Conservation (phyloP, 106 monocot species). For the Chionographis japonica region DNA sequence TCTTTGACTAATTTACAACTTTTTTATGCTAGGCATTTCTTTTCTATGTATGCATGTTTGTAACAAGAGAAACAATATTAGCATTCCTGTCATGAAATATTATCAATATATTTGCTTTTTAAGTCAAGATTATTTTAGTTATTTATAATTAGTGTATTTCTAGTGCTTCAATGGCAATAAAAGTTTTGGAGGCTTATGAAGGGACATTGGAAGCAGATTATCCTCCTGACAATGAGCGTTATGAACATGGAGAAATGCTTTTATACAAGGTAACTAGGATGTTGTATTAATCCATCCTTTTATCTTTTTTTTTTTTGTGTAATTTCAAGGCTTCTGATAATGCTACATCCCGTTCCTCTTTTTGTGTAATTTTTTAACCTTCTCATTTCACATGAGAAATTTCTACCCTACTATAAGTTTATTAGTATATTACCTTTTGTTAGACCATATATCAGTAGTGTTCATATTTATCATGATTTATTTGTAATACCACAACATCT, state of each 20-base stretch:
- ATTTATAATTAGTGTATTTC: slow-evolving; percentile 6
- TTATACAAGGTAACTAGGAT: slow-evolving; percentile 71
- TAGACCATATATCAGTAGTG: too few relatives aligned
- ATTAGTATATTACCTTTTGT: too few relatives aligned
- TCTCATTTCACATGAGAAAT: background rate
- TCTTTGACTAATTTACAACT: too few relatives aligned
- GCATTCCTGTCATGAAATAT: too few relatives aligned
- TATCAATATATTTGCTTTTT: too few relatives aligned
- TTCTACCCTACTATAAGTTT: too few relatives aligned
- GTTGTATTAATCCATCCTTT: background rate
- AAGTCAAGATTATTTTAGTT: background rate
- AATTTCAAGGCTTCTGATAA: background rate
- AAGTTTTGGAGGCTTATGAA: slow-evolving; percentile 94
- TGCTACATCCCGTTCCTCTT: background rate
- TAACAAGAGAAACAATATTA: too few relatives aligned
- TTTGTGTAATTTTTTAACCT: background rate
- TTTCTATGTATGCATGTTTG: too few relatives aligned
- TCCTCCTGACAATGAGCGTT: slow-evolving; percentile 91
- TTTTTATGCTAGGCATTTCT: too few relatives aligned
- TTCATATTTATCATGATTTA: too few relatives aligned
- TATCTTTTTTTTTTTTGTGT: slow-evolving; percentile 4
- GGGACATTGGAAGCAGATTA: slow-evolving; percentile 96
- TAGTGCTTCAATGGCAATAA: slow-evolving; percentile 85
- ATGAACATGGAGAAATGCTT: slow-evolving; percentile 98
- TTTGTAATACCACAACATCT: too few relatives aligned